Conservation (phyloP, 768 basidiomycete species). For the Neoboletus subvelutipes region DNA sequence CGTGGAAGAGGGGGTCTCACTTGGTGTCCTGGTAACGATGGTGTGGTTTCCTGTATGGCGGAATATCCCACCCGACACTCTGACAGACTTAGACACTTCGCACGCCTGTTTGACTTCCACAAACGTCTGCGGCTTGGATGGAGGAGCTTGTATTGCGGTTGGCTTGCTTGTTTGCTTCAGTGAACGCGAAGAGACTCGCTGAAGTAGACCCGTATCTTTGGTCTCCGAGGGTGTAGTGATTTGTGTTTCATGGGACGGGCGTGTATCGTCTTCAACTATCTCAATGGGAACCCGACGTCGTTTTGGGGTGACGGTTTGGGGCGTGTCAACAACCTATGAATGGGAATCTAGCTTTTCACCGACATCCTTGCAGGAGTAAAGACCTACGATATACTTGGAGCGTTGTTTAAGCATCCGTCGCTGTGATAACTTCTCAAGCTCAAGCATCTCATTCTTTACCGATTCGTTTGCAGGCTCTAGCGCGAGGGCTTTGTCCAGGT, state of each 20-base stretch:
- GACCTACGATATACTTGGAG: conserved; percentile 34
- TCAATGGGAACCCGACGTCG: conserved; percentile 64
- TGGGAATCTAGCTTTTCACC: conserved; percentile 7
- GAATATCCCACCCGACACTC: conserved; percentile 73
- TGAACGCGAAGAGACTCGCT: conserved; percentile 41
- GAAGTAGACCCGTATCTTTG: conserved; percentile 32
- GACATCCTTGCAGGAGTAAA: neutral
- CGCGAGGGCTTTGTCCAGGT: conserved; percentile 55
- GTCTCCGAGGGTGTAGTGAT: neutral
- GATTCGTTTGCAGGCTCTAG: conserved; percentile 65
- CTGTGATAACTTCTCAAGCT: conserved; percentile 42
- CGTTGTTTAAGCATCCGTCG: conserved; percentile 30
- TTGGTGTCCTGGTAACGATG: conserved; percentile 44
- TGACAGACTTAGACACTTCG: conserved; percentile 42
- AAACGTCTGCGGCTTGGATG: conserved; percentile 42
- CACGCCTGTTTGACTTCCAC: conserved; percentile 58
- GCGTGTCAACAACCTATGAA: conserved; percentile 7
- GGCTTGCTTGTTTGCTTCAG: conserved; percentile 20
- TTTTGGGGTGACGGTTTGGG: conserved; percentile 28
- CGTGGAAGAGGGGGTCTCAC: conserved; percentile 3
- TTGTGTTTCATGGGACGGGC: conserved; percentile 1
- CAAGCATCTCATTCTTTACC: conserved; percentile 61
- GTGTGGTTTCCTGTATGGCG: conserved; percentile 59
- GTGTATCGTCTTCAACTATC: conserved; percentile 45
- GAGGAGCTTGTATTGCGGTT: conserved; percentile 2